Conservation (phyloP, 139 green algal species). For the Desmodesmus armatus region DNA sequence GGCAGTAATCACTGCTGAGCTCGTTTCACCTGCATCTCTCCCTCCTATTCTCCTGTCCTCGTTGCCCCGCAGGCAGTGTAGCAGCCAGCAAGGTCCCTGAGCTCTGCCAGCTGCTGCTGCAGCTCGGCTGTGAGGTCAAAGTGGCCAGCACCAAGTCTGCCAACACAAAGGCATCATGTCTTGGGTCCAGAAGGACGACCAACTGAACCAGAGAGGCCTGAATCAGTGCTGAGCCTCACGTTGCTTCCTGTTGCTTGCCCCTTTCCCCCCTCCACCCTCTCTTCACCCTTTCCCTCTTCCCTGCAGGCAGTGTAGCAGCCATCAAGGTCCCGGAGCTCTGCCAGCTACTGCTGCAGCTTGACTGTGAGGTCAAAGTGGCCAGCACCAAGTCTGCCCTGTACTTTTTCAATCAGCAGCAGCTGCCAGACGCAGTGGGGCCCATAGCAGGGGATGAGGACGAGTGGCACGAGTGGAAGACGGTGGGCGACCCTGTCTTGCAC, state of each 20-base stretch:
- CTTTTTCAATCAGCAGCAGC: conserved; percentile 62
- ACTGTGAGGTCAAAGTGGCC: conserved; percentile 71
- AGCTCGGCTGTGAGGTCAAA: conserved; percentile 63
- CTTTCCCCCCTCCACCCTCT: too few relatives aligned
- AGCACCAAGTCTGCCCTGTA: conserved; percentile 63
- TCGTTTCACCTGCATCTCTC: too few relatives aligned
- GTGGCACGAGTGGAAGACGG: conserved; percentile 74
- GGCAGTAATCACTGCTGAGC: too few relatives aligned
- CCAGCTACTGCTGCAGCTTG: conserved; percentile 17
- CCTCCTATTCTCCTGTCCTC: too few relatives aligned
- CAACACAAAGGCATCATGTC: too few relatives aligned
- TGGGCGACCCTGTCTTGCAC: conserved; percentile 92
- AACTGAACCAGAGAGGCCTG: too few relatives aligned
- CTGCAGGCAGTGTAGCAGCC: conserved; percentile 76
- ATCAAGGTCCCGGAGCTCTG: conserved; percentile 77
- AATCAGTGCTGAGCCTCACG: too few relatives aligned
- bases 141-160: conserved; percentile 68
- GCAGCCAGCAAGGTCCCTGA: conserved; percentile 77
- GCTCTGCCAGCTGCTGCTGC: conserved; percentile 47
- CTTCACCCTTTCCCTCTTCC: too few relatives aligned
- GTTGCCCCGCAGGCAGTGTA: conserved; percentile 73
- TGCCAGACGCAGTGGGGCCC: conserved; percentile 3
- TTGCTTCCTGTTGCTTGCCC: too few relatives aligned
- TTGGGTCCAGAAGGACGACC: too few relatives aligned
- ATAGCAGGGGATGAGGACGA: conserved; percentile 74